Base-by-base conservation (phyloP, 2,329 filamentous ascomycete genomes). In the Alternaria consortialis region DNA sequence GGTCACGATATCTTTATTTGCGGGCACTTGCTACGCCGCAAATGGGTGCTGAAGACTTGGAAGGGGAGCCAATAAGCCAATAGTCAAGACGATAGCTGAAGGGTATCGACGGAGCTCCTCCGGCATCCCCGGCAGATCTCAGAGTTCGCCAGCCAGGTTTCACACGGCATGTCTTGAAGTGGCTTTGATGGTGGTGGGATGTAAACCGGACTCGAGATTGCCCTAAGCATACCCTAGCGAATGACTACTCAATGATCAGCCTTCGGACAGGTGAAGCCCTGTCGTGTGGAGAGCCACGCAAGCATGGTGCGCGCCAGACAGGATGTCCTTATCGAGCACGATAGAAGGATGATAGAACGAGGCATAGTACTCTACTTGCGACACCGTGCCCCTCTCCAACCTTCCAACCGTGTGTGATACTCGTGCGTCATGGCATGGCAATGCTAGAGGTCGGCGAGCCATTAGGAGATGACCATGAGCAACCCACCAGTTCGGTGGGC, bases 181-280 rank as follows among this genome's bases (percentile, higher is more conserved):
- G 54, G 64, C 51, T 34, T 53, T 51, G 56, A 43, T 64, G 51
- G 56, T 62, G 60, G 58, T 64, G 52, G 64, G 62, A 61, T 59
- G 60, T 65, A 47, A 37, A 57, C 53, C 65, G 72, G 71, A 73
- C 65, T 71, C 56, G 65, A 70, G 67, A 68, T 68, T 71, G 56
- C 54, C 58, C 60, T 62, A 64, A 40, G 51, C 48, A 42, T 50
- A 47, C 48, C 23, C 34, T 53, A 63, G 73, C 74, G 74, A 76
- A 76, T 74, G 52, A 66, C 64, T 69, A 64, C 61, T 64, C 73
- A 69, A 63, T 66, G 71, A 66, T 62, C 65, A 66, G 67, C 65
- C 67, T 60, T 64, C 63, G 66, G 66, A 69, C 68, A 64, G 62
- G 65, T 64, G 54, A 52, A 59, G 66, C 63, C 68, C 60, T 65